phyloP scores from a whole-genome alignment of 1,284 basidiomycete species.

The Ustilago esculenta region DNA sequence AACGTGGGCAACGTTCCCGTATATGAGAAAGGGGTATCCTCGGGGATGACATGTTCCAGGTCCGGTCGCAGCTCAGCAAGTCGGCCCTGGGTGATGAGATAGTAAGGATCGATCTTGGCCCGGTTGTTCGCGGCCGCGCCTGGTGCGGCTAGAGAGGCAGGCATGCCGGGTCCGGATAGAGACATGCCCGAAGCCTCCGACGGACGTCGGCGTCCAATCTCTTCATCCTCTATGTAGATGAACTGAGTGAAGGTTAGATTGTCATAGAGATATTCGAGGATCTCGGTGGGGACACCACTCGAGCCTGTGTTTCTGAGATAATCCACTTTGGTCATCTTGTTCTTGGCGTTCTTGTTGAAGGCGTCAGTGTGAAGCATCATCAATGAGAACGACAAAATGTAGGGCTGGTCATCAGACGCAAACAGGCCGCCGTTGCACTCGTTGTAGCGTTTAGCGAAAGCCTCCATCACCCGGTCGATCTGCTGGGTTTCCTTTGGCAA shows the following conservation, averaged over 20 bases:
- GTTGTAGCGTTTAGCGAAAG: slow-evolving; percentile 86
- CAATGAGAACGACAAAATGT: slow-evolving; percentile 94
- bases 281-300: slow-evolving; percentile 83
- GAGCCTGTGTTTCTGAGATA: slow-evolving; percentile 66
- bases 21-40: slow-evolving; percentile 53
- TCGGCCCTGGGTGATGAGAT: slow-evolving; percentile 80
- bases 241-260: slow-evolving; percentile 93
- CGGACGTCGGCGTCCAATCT: slow-evolving; percentile 26
- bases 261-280: slow-evolving; percentile 95
- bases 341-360: slow-evolving; percentile 96
- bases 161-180: slow-evolving; percentile 2
- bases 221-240: slow-evolving; percentile 86
- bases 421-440: slow-evolving; percentile 87
- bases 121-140: slow-evolving; percentile 49
- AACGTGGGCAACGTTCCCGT: slow-evolving; percentile 42
- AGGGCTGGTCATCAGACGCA: slow-evolving; percentile 79
- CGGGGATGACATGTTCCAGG: slow-evolving; percentile 50
- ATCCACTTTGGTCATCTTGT: slow-evolving; percentile 79
- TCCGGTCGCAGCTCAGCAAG: slow-evolving; percentile 74
- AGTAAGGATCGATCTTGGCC: slow-evolving; percentile 87
- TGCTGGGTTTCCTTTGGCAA: slow-evolving; percentile 96
- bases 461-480: slow-evolving; percentile 96
- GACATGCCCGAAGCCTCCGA: slow-evolving; percentile 30
- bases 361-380: slow-evolving; percentile 99
- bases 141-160: slow-evolving; percentile 16